Base-by-base conservation (phyloP, 2,329 filamentous ascomycete genomes). In the Cladosporium colombiae region DNA sequence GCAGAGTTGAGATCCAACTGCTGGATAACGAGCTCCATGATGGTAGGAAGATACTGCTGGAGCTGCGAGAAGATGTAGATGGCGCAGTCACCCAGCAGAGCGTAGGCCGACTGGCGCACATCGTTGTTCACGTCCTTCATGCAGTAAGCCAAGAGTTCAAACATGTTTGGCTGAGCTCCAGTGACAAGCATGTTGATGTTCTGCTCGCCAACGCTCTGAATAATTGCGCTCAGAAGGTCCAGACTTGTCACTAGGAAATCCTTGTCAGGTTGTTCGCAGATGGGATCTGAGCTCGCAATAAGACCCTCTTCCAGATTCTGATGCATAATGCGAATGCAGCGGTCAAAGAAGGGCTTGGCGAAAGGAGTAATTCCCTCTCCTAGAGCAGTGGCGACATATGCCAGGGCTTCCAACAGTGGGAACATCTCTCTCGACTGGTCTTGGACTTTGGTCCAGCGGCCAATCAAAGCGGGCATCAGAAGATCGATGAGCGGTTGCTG, bases 241-340 rank as follows among this genome's bases (percentile, higher is more conserved):
- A 99, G 84, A 74, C 93, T 97, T 33, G 95, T 98, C 57, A 99
- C 90, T 68, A 98, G 83, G 80, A 98, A 99, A 79, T 99, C 95
- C 82, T 97, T 97, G 78, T 98, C 93, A 1, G 95, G 94, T 60
- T 86, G 83, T 66, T 97, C 93, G 46, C 91, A 79, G 10, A 82
- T 81, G 5, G 86, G 81, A 21, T 69, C 64, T 74, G 94, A 91
- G 71, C 86, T 87, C 5, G 91, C 89, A 7, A 87, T 85, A 65
- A 93, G 79, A 60, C 89, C 89, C 70, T 94, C 91, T 78, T 97
- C 90, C 33, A 99, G 84, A 73, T 97, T 98, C 73, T 89, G 86
- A 75, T 96, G 93, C 71, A 99, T 95, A 73, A 99, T 93, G 78
- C 89, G 90, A 75, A 94, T 89, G 76, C 94, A 98, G 69, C 95